These are phyloP conservation scores for Sugiyamaella qingdaonensis DNA, from an alignment of 805 yeast genomes.

Conservation along the genomic window DNA sequence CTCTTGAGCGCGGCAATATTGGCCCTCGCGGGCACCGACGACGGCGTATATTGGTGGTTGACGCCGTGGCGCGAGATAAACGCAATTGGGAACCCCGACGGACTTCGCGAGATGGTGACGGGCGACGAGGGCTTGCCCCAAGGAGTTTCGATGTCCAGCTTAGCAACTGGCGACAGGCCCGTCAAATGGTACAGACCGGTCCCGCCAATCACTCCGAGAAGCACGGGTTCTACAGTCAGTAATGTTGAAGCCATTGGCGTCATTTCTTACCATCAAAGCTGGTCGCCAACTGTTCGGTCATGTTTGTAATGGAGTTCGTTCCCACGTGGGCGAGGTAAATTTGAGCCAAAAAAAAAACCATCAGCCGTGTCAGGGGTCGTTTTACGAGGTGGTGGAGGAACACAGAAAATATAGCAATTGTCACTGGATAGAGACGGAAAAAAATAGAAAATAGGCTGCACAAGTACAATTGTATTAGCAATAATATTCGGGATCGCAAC, in stretches of 20 bases:
- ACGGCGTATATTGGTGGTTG: slow-evolving; percentile 83
- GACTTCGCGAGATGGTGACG: slow-evolving; percentile 81
- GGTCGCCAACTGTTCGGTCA: slow-evolving; percentile 18
- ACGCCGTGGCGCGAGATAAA: slow-evolving; percentile 93
- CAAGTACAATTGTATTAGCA: too few species aligned
- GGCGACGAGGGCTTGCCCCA: slow-evolving; percentile 98
- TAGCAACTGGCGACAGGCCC: slow-evolving; percentile 79
- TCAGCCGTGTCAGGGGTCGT: neutral
- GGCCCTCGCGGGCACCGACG: slow-evolving; percentile 89
- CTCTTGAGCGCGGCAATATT: slow-evolving; percentile 93
- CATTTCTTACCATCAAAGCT: slow-evolving; percentile 23
- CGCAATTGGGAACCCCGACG: slow-evolving; percentile 77
- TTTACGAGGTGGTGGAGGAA: too few species aligned
- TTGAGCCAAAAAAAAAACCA: neutral
- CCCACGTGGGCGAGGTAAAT: neutral
- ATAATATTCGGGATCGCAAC: too few species aligned
- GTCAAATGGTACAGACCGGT: slow-evolving; percentile 93
- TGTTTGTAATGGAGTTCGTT: neutral
- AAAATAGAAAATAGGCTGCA: too few species aligned
- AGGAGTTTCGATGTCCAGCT: slow-evolving; percentile 79
- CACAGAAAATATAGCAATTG: too few species aligned
- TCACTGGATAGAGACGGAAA: too few species aligned
- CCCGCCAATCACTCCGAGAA: slow-evolving; percentile 91
- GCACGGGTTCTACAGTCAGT: slow-evolving; percentile 50
- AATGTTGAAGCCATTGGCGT: neutral